Conservation (phyloP, 108 stramenopile genomes). For the Conticribra guillardii region DNA sequence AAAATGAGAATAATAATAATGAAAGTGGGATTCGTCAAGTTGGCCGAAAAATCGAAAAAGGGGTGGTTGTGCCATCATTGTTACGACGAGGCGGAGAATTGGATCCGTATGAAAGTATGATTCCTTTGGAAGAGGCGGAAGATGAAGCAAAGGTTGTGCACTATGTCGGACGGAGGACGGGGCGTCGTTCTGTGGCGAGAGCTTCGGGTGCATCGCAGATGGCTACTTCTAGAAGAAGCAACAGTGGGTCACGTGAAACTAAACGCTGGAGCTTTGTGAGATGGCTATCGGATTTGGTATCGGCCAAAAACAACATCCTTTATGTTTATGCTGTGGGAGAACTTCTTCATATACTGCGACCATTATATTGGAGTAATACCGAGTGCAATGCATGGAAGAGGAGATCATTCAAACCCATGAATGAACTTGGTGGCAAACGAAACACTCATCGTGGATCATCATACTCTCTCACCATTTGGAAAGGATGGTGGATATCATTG, state of each 20-base stretch:
- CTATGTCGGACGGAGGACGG: conserved; percentile 51
- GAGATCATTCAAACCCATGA: background rate
- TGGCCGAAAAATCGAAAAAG: background rate
- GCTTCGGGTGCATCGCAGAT: background rate
- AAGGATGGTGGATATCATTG: conserved; percentile 36
- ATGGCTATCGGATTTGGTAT: conserved; percentile 10
- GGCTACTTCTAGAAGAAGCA: no score
- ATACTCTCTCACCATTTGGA: conserved; percentile 30
- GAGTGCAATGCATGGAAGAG: conserved; percentile 21
- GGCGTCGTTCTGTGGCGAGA: conserved; percentile 38
- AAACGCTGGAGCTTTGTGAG: conserved; percentile 5
- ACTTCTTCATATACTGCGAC: conserved; percentile 46
- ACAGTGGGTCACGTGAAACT: no score
- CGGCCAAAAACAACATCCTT: conserved; percentile 9
- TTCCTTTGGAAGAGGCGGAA: conserved; percentile 28
- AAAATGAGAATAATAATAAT: background rate
- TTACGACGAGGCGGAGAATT: conserved; percentile 45
- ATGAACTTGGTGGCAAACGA: background rate
- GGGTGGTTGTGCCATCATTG: conserved; percentile 5
- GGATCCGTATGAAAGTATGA: conserved; percentile 37
- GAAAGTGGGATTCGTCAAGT: no score
- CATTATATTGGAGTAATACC: conserved; percentile 46
- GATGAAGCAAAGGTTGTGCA: conserved; percentile 19
- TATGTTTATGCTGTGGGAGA: conserved; percentile 40
- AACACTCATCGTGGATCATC: background rate